A percentile compares a stretch with the other conserved stretches of the same genome.
phyloP scores from a whole-genome alignment of 2,329 filamentous ascomycete genomes.

The Fusarium buxicola region DNA sequence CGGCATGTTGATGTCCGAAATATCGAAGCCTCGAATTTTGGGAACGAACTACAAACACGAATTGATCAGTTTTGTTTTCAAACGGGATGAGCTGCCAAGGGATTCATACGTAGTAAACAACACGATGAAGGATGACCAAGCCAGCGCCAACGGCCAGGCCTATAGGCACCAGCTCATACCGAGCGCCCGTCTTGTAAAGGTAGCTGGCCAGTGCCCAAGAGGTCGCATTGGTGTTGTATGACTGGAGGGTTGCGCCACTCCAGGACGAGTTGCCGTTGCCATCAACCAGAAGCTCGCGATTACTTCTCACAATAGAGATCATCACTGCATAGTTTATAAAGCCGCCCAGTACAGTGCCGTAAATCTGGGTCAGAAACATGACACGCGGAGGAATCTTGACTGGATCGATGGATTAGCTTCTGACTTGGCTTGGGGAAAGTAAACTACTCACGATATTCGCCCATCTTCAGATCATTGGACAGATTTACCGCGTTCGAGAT shows the following conservation, averaged over 20 bases:
- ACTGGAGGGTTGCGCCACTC: constrained; percentile 64
- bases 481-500: constrained; percentile 63
- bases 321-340: constrained; percentile 67
- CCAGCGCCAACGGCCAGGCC: constrained; percentile 62
- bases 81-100: not conserved
- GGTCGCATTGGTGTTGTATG: constrained; percentile 60
- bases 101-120: constrained; percentile 54
- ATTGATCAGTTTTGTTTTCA: not conserved
- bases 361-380: constrained; percentile 68
- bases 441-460: constrained; percentile 62
- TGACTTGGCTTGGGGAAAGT: accelerated
- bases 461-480: constrained; percentile 67
- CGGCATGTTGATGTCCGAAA: constrained; percentile 61
- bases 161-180: constrained; percentile 62
- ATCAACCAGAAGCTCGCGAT: constrained; percentile 60
- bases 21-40: constrained; percentile 56
- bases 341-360: constrained; percentile 65
- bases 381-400: constrained; percentile 66
- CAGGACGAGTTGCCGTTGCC: constrained; percentile 62
- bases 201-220: constrained; percentile 65
- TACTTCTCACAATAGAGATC: constrained; percentile 62
- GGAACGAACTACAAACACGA: constrained; percentile 56
- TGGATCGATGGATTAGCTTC: constrained; percentile 43
- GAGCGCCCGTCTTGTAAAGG: constrained; percentile 59
- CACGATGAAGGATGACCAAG: constrained; percentile 58